A percentile compares a stretch with the other conserved stretches of the same genome.
These are phyloP conservation scores for Paralagenidium karlingii DNA, from an alignment of 352 stramenopile species.

Conservation along the genomic window DNA sequence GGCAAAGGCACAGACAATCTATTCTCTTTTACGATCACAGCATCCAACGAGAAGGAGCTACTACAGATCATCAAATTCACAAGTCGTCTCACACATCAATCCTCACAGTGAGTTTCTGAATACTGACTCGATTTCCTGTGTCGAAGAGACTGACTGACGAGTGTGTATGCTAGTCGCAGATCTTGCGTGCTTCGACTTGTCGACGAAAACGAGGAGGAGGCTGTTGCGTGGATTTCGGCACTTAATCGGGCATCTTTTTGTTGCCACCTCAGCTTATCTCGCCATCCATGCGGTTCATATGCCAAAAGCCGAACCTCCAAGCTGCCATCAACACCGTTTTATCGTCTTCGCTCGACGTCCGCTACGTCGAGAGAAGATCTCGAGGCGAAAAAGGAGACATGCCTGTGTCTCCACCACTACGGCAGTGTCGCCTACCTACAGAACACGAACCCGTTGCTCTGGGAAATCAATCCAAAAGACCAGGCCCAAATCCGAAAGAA, in stretches of 20 bases:
- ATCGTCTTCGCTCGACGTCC: conserved; percentile 38
- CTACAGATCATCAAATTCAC: conserved; percentile 67
- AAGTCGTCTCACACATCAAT: conserved; percentile 48
- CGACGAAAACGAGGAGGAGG: conserved; percentile 34
- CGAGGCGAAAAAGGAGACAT: conserved; percentile 11
- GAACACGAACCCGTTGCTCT: conserved; percentile 69
- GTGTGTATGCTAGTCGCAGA: conserved; percentile 18
- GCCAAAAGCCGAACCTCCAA: not conserved
- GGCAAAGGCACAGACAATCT: conserved; percentile 44
- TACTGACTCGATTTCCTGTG: not conserved
- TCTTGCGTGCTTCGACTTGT: conserved; percentile 46
- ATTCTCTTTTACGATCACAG: conserved; percentile 60
- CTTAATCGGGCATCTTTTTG: conserved; percentile 65
- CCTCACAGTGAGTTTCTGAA: conserved; percentile 24
- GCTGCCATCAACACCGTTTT: conserved; percentile 16
- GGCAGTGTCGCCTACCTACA: conserved; percentile 67
- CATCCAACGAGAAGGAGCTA: conserved; percentile 30
- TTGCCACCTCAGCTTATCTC: conserved; percentile 33
- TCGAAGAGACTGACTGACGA: not conserved
- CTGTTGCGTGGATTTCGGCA: conserved; percentile 40
- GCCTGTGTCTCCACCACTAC: conserved; percentile 38
- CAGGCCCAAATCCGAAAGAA: conserved; percentile 63
- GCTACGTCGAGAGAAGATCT: conserved; percentile 16
- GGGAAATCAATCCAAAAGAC: conserved; percentile 73
- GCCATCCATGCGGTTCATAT: conserved; percentile 20